Conservation (phyloP, 176 grass and related monocot species). For the Oryza glumipatula region DNA sequence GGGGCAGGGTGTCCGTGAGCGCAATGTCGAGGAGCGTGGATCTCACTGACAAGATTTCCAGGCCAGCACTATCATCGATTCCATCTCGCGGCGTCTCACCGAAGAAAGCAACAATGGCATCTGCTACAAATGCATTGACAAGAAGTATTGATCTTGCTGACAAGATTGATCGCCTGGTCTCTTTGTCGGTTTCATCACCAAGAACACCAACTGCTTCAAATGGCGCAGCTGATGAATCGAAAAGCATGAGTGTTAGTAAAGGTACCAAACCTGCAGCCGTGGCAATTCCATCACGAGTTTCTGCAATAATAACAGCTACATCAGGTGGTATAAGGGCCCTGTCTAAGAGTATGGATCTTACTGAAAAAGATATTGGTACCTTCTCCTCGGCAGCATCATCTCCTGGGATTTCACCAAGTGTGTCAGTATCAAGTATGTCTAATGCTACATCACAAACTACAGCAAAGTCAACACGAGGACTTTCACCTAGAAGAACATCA, state of each 20-base stretch:
- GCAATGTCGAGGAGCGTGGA: slow-evolving; percentile 71
- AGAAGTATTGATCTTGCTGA: slow-evolving; percentile 66
- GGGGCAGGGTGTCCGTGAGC: slow-evolving; percentile 55
- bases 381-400: slow-evolving; percentile 40
- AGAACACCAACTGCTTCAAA: slow-evolving; percentile 39
- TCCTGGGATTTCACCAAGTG: slow-evolving; percentile 40
- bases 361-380: slow-evolving; percentile 38
- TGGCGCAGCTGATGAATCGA: slow-evolving; percentile 16
- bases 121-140: slow-evolving; percentile 45
- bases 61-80: slow-evolving; percentile 52
- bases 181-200: slow-evolving; percentile 36
- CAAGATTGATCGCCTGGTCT: slow-evolving; percentile 51
- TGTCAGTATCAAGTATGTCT: slow-evolving; percentile 33
- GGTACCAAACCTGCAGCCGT: slow-evolving; percentile 40
- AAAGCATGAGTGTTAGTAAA: slow-evolving; percentile 25
- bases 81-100: slow-evolving; percentile 40
- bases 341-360: slow-evolving; percentile 44
- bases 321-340: slow-evolving; percentile 29
- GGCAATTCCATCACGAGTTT: slow-evolving; percentile 31
- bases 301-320: slow-evolving; percentile 35
- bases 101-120: slow-evolving; percentile 41
- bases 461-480: slow-evolving; percentile 43
- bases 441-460: slow-evolving; percentile 48
- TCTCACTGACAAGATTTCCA: slow-evolving; percentile 58
- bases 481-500: slow-evolving; percentile 52